A percentile compares a stretch with the other conserved stretches of the same genome.
Evolutionary conservation across 805 yeast genomes (phyloP).

Genomic region (Ogataea populi-albae): DNA sequence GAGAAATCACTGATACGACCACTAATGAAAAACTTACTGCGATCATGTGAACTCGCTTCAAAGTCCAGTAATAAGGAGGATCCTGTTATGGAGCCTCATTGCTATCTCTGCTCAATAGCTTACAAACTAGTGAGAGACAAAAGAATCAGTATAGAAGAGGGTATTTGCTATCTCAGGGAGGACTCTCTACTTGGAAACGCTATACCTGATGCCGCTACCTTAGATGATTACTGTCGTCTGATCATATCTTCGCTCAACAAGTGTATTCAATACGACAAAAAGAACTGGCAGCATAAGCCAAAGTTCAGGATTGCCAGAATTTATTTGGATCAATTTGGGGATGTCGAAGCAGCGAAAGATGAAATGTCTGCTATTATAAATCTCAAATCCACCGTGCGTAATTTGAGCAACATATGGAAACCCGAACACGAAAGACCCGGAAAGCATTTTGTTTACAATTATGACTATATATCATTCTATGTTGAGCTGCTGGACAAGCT

Average conservation of each 20-base stretch:
- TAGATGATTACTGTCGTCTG: conserved; percentile 35
- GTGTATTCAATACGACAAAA: conserved; percentile 61
- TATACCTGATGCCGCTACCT: conserved; percentile 12
- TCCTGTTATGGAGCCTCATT: conserved; percentile 74
- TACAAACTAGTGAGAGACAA: conserved; percentile 52
- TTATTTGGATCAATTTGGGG: conserved; percentile 49
- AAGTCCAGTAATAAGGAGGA: conserved; percentile 44
- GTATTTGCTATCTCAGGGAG: conserved; percentile 36
- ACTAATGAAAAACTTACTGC: conserved; percentile 41
- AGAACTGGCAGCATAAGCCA: conserved; percentile 91
- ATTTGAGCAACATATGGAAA: conserved; percentile 85
- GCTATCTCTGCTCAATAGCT: conserved; percentile 52
- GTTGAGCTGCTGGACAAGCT: conserved; percentile 52
- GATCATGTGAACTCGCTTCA: conserved; percentile 44
- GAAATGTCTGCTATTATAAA: conserved; percentile 65
- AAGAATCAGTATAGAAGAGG: conserved; percentile 36
- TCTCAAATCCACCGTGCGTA: conserved; percentile 63
- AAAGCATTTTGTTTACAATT: conserved; percentile 78
- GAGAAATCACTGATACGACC: conserved; percentile 11
- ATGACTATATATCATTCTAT: conserved; percentile 63
- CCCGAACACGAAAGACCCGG: conserved; percentile 93
- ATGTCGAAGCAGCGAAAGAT: conserved; percentile 52
- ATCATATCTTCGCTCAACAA: conserved; percentile 47
- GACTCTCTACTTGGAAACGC: conserved; percentile 33
- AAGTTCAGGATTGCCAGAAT: conserved; percentile 67